Percentiles rank a stretch among this genome's conserved stretches.
phyloP scores from a whole-genome alignment of 78 protist species.

The Dictyostelium capitatum region DNA sequence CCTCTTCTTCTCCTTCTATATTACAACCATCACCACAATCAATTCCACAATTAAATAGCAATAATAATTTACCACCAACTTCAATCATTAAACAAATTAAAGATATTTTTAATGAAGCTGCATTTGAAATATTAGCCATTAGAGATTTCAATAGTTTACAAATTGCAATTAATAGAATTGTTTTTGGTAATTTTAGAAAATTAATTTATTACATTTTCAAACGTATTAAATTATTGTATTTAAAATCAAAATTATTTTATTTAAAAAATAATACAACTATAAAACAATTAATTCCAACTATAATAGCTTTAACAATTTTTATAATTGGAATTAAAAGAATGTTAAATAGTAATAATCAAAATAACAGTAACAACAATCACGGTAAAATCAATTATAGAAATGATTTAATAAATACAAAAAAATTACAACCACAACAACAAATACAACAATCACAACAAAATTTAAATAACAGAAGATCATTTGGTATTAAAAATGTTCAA shows the following conservation, averaged over 20 bases:
- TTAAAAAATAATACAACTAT: neutral
- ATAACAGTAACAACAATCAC: neutral
- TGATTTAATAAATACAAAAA: constrained; percentile 5
- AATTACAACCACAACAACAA: constrained; percentile 23
- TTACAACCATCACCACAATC: neutral
- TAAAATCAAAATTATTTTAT: constrained; percentile 5
- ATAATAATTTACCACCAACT: neutral
- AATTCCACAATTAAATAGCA: neutral
- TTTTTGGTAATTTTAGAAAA: constrained; percentile 17
- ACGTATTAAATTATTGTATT: neutral
- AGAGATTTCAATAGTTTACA: constrained; percentile 15
- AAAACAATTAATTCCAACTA: neutral
- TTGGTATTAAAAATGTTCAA: constrained; percentile 37
- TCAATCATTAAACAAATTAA: neutral
- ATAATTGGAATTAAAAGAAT: neutral
- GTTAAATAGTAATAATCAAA: neutral
- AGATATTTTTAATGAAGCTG: neutral
- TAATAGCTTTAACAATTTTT: neutral
- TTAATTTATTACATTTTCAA: neutral
- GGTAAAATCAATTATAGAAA: neutral
- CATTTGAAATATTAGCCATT: constrained; percentile 17
- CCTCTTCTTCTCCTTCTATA: neutral
- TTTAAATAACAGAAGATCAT: constrained; percentile 1
- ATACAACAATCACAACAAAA: neutral
- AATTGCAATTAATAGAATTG: neutral